Evolutionary conservation across 1,284 basidiomycete species (phyloP), one percentile per base, ranked within the genome.

Genomic region (Rugosomyces carneus): DNA sequence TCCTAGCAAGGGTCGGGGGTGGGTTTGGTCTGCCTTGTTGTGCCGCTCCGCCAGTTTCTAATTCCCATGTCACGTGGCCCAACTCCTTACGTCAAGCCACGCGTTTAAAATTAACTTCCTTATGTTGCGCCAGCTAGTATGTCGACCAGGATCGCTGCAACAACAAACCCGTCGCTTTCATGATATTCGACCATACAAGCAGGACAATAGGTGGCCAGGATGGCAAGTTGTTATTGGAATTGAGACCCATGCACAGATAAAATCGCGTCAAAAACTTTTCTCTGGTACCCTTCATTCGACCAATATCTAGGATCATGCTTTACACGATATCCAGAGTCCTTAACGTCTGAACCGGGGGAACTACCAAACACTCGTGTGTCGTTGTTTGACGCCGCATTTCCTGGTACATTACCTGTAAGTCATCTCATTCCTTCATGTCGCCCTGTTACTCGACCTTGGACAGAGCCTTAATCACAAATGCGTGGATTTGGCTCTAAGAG

Each of bases 161-260:
- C 49, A 48, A 27, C 43, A 34, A 19, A 53, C 41, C 40, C 61
- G 62, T 31, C 43, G 49, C 21, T 65, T 66, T 46, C 63, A 66
- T 51, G 56, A 63, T 40, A 42, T 56, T 9, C 61, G 68, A 19
- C 46, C 49, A 37, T 60, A 66, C 48, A 54, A 53, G 42, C 64
- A 67, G 42, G 71, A 73, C 49, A 44, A 57, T 27, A 60, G 71
- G 27, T 75, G 71, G 72, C 69, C 69, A 23, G 87, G 80, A 6
- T 94, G 89, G 89, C 76, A 88, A 56, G 81, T 94, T 16, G 75
- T 96, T 43, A 84, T 99, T 37, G 96, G 96, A 19, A 85, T 99
- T 39, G 95, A 99, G 61, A 90, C 94, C 8, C 96, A 99, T 61
- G 89, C 93, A 0, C 95, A 99, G 65, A 80, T 99, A 57, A 89